phyloP scores from a whole-genome alignment of 2,329 filamentous ascomycete species.

The Sporothrix globosa region DNA sequence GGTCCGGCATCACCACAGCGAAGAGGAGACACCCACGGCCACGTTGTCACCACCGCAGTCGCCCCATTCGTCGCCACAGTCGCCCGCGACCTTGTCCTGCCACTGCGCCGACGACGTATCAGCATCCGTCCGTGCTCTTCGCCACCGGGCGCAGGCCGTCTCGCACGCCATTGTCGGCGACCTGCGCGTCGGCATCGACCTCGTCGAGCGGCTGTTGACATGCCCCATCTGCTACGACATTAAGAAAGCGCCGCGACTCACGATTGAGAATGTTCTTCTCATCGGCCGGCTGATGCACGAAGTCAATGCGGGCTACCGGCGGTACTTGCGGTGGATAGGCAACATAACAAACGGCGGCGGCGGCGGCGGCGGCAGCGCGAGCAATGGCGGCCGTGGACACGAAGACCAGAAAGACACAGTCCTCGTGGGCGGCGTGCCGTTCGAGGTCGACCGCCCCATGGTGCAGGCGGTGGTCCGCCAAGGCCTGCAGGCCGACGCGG shows the following conservation, averaged over 20 bases:
- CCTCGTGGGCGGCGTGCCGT: background rate
- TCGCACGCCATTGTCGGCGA: constrained; percentile 27
- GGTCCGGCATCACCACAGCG: background rate
- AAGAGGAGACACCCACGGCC: background rate
- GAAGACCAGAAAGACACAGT: background rate
- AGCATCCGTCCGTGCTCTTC: background rate
- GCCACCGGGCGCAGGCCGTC: background rate
- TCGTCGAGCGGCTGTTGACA: constrained; percentile 23
- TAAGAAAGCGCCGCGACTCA: constrained; percentile 28
- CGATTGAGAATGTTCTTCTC: constrained; percentile 30
- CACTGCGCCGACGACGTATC: constrained; percentile 25
- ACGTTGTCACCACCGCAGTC: background rate
- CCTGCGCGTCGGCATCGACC: constrained; percentile 23
- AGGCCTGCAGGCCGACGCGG: constrained; percentile 19
- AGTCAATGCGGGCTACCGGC: constrained; percentile 25
- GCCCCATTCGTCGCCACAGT: background rate
- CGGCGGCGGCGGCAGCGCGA: background rate
- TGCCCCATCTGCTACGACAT: constrained; percentile 29
- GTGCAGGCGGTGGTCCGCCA: constrained; percentile 5
- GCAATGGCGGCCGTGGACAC: background rate
- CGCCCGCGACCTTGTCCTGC: background rate
- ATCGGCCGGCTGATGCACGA: constrained; percentile 29
- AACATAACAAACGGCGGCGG: too few relatives aligned
- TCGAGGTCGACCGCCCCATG: constrained; percentile 15
- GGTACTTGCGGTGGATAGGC: constrained; percentile 27